A percentile compares a stretch with the other conserved stretches of the same genome.
Evolutionary conservation across 75 land plant species (phyloP).

Genomic region (Cunninghamia lanceolata): DNA sequence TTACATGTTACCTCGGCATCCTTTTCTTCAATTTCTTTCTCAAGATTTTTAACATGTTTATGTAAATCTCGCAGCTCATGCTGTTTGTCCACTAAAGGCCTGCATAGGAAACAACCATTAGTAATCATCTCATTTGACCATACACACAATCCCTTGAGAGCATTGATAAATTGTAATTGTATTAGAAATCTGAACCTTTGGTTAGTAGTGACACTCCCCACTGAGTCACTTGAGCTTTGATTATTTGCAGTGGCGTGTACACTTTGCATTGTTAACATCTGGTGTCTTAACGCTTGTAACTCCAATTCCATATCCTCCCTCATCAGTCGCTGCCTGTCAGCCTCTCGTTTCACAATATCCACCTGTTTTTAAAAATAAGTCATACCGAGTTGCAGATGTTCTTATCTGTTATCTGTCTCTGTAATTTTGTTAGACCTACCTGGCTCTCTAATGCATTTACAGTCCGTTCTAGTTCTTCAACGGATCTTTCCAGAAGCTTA

Average conservation of each 20-base stretch:
- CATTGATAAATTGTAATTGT: background rate
- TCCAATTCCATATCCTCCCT: slow-evolving; percentile 87
- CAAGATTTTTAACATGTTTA: slow-evolving; percentile 37
- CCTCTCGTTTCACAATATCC: slow-evolving; percentile 84
- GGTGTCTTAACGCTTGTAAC: slow-evolving; percentile 54
- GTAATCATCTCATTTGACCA: background rate
- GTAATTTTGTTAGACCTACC: slow-evolving; percentile 27
- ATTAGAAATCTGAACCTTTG: slow-evolving; percentile 2
- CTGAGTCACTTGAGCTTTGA: slow-evolving; percentile 16
- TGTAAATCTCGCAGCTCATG: slow-evolving; percentile 40
- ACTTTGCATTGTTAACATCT: slow-evolving; percentile 53
- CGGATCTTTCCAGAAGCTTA: slow-evolving; percentile 76
- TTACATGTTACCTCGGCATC: slow-evolving; percentile 50
- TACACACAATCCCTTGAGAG: background rate
- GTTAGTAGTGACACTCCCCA: slow-evolving; percentile 16
- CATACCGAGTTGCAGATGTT: background rate
- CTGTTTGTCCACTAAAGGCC: slow-evolving; percentile 41
- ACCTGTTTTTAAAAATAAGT: slow-evolving; percentile 41
- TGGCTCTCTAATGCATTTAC: slow-evolving; percentile 83
- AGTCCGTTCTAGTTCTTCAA: slow-evolving; percentile 91
- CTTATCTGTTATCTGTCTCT: background rate
- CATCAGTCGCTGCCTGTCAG: slow-evolving; percentile 76
- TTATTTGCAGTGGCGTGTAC: slow-evolving; percentile 18
- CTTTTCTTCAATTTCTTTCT: slow-evolving; percentile 41
- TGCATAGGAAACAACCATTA: slow-evolving; percentile 20